Evolutionary conservation across 768 basidiomycete genomes (phyloP).

Genomic region (Cystofilobasidium macerans): DNA sequence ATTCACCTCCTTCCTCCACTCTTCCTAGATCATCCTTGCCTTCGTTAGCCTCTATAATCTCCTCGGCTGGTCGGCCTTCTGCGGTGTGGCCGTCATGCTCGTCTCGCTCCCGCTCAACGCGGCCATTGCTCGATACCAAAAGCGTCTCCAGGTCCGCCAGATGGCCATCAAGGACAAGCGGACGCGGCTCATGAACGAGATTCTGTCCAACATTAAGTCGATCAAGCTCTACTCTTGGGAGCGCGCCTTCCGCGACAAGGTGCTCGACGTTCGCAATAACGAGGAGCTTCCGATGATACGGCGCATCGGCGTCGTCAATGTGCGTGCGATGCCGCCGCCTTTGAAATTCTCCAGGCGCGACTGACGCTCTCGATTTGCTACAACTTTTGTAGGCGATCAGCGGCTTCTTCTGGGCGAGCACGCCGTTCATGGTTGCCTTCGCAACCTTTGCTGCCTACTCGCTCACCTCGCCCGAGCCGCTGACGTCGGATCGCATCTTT

Average conservation of each 20-base stretch:
- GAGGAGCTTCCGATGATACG: conserved; percentile 68
- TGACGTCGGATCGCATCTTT: conserved; percentile 88
- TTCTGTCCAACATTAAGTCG: conserved; percentile 83
- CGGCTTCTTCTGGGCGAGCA: conserved; percentile 35
- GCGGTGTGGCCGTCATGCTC: conserved; percentile 35
- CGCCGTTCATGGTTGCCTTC: conserved; percentile 37
- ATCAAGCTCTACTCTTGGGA: conserved; percentile 74
- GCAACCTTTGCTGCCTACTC: conserved; percentile 40
- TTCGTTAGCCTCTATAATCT: conserved; percentile 65
- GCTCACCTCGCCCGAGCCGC: conserved; percentile 43
- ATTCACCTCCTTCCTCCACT: conserved; percentile 6
- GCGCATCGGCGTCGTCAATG: conserved; percentile 67
- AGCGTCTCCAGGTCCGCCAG: conserved; percentile 64
- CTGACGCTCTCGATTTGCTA: conserved; percentile 22
- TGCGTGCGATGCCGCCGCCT: conserved; percentile 36
- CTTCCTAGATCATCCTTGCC: conserved; percentile 78
- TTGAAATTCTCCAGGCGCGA: background rate
- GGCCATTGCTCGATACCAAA: conserved; percentile 48
- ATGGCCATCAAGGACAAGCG: conserved; percentile 87
- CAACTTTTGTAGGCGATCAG: conserved; percentile 2
- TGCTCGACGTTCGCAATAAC: conserved; percentile 55
- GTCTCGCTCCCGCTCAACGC: conserved; percentile 33
- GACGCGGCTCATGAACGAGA: conserved; percentile 47
- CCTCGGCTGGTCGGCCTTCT: conserved; percentile 68
- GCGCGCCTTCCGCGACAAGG: conserved; percentile 67